Percentiles rank a stretch among this genome's conserved stretches.
Evolutionary conservation across 345 rosid genomes (phyloP).

Genomic region (Turritis glabra): DNA sequence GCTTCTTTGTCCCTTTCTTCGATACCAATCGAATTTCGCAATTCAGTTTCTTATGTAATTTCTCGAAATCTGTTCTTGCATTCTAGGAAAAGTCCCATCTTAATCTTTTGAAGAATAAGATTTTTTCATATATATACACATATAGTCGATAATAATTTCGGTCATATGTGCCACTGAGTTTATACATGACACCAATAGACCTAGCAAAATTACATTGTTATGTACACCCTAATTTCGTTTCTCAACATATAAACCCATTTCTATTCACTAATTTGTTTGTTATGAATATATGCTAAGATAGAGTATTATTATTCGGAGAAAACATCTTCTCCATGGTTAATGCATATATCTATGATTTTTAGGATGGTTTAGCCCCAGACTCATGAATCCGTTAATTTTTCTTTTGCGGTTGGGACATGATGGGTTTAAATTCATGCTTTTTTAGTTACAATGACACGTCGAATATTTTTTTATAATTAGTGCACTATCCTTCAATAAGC

Average conservation of each 20-base stretch:
- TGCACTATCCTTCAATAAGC: conserved; percentile 1
- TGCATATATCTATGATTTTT: not conserved
- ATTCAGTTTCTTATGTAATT: conserved; percentile 21
- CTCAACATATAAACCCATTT: not conserved
- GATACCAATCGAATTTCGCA: conserved; percentile 8
- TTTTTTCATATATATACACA: not conserved
- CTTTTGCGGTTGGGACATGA: not conserved
- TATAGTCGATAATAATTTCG: not conserved
- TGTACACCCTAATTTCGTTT: not conserved
- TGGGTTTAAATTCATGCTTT: not conserved
- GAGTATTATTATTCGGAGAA: not conserved
- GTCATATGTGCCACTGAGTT: not conserved
- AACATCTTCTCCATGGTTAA: not conserved
- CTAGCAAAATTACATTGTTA: not conserved
- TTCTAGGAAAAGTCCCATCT: conserved; percentile 28
- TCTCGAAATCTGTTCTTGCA: conserved; percentile 29
- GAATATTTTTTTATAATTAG: conserved; percentile 6
- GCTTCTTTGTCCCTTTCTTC: conserved; percentile 35
- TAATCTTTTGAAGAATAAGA: not conserved
- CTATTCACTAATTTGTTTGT: not conserved
- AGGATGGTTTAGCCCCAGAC: not conserved
- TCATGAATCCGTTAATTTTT: not conserved
- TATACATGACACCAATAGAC: conserved; percentile 2
- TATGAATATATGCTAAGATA: not conserved
- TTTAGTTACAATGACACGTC: too few species aligned